Evolutionary conservation across 2,329 filamentous ascomycete genomes (phyloP).

Genomic region (Curvularia sp.): DNA sequence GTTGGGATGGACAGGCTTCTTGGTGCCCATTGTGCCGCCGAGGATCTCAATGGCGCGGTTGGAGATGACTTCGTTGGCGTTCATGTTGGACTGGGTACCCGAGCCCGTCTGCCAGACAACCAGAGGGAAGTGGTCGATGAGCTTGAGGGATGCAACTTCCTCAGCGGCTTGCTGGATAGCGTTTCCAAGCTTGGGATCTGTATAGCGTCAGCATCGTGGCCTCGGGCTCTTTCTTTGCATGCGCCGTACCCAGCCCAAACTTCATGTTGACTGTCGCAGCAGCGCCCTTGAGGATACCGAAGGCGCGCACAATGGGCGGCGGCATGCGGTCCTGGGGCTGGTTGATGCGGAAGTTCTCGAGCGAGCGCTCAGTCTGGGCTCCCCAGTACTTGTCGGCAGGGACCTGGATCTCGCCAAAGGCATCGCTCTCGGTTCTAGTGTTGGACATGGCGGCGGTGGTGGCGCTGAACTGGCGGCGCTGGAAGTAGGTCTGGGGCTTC

Average conservation of each 20-base stretch:
- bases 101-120: conserved; percentile 99
- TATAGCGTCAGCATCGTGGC: conserved; percentile 26
- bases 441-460: conserved; percentile 48
- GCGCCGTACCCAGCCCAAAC: conserved; percentile 78
- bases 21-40: conserved; percentile 90
- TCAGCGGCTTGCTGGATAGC: conserved; percentile 94
- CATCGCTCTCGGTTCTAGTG: conserved; percentile 90
- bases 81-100: conserved; percentile 99
- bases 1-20: conserved; percentile 99
- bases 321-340: conserved; percentile 99
- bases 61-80: conserved; percentile 99
- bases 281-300: conserved; percentile 96
- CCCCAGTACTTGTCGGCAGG: conserved; percentile 96
- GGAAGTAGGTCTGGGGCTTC: conserved; percentile 26
- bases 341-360: conserved; percentile 99
- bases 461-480: conserved; percentile 43
- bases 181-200: conserved; percentile 86
- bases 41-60: conserved; percentile 99
- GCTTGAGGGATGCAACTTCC: conserved; percentile 92
- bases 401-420: conserved; percentile 96
- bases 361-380: conserved; percentile 93
- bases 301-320: conserved; percentile 86
- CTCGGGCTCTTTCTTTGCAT: neutral
- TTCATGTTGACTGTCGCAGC: conserved; percentile 95
- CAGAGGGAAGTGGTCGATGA: conserved; percentile 95